These are phyloP conservation scores for Schizothecium vesticola DNA, from an alignment of 495 filamentous ascomycete species.

Conservation along the genomic window DNA sequence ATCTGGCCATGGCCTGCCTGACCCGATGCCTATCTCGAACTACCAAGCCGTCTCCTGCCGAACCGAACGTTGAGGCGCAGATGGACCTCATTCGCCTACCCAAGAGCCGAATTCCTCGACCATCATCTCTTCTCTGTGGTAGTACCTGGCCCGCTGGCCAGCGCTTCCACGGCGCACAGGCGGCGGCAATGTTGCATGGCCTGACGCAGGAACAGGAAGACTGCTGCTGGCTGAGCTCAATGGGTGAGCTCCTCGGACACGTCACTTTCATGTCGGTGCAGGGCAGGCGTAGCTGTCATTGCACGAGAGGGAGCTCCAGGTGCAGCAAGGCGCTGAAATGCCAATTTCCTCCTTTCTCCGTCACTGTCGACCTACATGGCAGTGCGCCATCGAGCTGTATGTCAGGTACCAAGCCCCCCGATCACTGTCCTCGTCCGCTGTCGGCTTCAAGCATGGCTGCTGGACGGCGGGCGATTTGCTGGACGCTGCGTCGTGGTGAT, in stretches of 20 bases:
- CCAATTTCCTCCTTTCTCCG: conserved; percentile 1
- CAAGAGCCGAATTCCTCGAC: background rate
- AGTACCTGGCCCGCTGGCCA: background rate
- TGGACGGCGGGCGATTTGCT: conserved; percentile 3
- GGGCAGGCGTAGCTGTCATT: background rate
- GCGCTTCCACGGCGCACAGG: conserved; percentile 8
- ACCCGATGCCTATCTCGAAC: background rate
- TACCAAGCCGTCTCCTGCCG: background rate
- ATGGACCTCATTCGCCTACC: background rate
- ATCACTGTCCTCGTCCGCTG: background rate
- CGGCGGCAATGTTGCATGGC: conserved; percentile 19
- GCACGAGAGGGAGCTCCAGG: background rate
- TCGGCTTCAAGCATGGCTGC: background rate
- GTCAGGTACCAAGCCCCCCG: conserved; percentile 4
- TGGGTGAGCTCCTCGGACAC: background rate
- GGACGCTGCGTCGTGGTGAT: background rate
- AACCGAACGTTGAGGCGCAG: background rate
- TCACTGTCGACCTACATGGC: background rate
- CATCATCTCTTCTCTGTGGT: background rate
- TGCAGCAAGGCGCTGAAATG: background rate
- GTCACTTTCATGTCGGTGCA: background rate
- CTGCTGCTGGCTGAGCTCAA: background rate
- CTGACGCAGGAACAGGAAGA: conserved; percentile 23
- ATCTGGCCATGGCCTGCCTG: background rate
- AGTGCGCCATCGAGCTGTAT: conserved; percentile 1